Conservation (phyloP, 306 rosid genomes). For the Sindora glabra region DNA sequence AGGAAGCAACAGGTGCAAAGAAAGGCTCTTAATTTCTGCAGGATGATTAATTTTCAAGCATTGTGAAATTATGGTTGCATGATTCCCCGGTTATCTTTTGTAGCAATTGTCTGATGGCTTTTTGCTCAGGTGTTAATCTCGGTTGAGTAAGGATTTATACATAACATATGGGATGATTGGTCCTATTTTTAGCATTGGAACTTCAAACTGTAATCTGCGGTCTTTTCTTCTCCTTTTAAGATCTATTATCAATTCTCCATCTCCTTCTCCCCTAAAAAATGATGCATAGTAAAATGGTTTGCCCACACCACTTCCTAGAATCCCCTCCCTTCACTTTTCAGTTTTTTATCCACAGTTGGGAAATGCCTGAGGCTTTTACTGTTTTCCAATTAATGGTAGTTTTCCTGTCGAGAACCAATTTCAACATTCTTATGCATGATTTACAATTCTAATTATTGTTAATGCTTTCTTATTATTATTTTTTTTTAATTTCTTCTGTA, state of each 20-base stretch:
- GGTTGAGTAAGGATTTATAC: too few species aligned
- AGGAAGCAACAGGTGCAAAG: neutral
- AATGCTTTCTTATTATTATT: neutral
- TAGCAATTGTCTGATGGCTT: too few species aligned
- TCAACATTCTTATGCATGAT: neutral
- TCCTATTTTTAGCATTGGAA: too few species aligned
- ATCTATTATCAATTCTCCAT: neutral
- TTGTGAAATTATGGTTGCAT: neutral
- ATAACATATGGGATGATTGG: too few species aligned
- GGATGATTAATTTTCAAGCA: neutral
- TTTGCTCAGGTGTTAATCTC: too few species aligned
- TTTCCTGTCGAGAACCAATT: neutral
- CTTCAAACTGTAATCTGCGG: too few species aligned
- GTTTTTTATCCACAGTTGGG: neutral
- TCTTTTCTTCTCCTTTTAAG: neutral
- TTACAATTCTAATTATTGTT: neutral
- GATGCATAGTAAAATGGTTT: too few species aligned
- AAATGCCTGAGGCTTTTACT: neutral
- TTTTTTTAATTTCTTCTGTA: conserved; percentile 35
- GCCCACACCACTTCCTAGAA: too few species aligned
- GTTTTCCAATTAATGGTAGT: neutral
- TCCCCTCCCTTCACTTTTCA: too few species aligned
- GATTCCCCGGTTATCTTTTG: neutral
- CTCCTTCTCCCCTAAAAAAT: too few species aligned
- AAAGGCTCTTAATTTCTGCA: neutral